Percentiles rank a stretch among this genome's conserved stretches.
Evolutionary conservation across 2,329 filamentous ascomycete species (phyloP).

Genomic region (Xenosphaeropsis pyriputrescens): DNA sequence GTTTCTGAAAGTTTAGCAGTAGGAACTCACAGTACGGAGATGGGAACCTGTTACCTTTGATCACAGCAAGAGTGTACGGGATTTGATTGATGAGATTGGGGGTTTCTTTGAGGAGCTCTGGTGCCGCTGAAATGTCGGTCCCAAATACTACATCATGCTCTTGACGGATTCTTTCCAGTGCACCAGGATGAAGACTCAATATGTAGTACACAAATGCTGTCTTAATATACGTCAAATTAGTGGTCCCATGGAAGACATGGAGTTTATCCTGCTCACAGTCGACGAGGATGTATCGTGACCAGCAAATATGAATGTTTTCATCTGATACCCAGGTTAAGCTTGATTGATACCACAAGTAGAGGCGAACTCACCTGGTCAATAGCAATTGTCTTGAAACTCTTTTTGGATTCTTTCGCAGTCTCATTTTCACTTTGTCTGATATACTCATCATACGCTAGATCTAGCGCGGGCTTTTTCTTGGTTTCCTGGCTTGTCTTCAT

Average conservation of each 20-base stretch:
- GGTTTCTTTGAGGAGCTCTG: slow-evolving; percentile 2
- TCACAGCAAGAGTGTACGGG: slow-evolving; percentile 7
- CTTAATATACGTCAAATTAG: not conserved
- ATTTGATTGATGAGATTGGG: slow-evolving; percentile 7
- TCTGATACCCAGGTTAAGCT: not conserved
- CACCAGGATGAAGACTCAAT: slow-evolving; percentile 4
- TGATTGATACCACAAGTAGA: not conserved
- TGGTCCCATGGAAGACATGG: slow-evolving; percentile 1
- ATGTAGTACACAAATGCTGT: slow-evolving; percentile 5
- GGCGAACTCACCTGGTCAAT: not conserved
- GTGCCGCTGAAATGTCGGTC: slow-evolving; percentile 2
- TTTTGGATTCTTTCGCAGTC: not conserved
- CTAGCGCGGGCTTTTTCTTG: not conserved
- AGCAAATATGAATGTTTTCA: slow-evolving; percentile 11
- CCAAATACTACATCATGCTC: slow-evolving; percentile 10
- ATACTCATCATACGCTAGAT: not conserved
- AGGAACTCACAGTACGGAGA: too few species aligned
- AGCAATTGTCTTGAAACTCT: not conserved
- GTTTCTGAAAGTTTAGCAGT: slow-evolving; percentile 2
- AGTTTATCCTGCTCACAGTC: slow-evolving; percentile 1
- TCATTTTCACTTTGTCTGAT: not conserved
- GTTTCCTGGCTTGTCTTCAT: not conserved
- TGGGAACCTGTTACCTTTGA: slow-evolving; percentile 2
- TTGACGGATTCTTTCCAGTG: slow-evolving; percentile 4
- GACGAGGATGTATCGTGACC: slow-evolving; percentile 8